Evolutionary conservation across 495 filamentous ascomycete genomes (phyloP).

Genomic region (Aspergillus diversus): DNA sequence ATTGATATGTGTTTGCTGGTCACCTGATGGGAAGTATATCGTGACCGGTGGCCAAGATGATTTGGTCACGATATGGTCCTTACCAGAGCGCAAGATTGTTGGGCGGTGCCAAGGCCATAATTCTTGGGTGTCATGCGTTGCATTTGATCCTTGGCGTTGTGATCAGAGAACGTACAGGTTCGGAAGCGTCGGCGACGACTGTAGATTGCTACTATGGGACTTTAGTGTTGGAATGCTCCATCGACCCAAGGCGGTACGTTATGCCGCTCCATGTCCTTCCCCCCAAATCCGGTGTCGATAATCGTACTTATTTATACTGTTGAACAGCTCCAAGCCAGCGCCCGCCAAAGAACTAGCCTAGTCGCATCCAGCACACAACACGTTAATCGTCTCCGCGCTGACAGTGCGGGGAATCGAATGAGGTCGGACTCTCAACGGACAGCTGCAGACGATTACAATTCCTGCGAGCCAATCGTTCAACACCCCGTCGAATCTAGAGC

Average conservation of each 20-base stretch:
- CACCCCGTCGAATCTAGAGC: constrained; percentile 83
- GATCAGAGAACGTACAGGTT: constrained; percentile 94
- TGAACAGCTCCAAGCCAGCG: constrained; percentile 50
- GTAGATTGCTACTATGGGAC: constrained; percentile 90
- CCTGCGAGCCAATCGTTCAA: constrained; percentile 54
- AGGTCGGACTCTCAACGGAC: constrained; percentile 70
- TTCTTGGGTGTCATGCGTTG: constrained; percentile 91
- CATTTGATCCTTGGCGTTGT: constrained; percentile 95
- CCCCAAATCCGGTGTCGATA: background rate
- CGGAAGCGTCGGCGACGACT: constrained; percentile 93
- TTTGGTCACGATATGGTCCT: constrained; percentile 89
- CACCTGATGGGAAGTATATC: constrained; percentile 94
- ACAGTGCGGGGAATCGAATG: constrained; percentile 58
- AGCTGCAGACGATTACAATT: constrained; percentile 48
- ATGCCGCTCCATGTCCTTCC: background rate
- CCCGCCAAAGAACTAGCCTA: constrained; percentile 44
- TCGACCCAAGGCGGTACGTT: constrained; percentile 76
- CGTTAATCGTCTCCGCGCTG: constrained; percentile 72
- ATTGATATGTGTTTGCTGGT: constrained; percentile 93
- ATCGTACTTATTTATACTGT: constrained; percentile 27
- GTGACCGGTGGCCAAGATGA: constrained; percentile 96
- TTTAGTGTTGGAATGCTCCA: constrained; percentile 96
- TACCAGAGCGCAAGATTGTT: constrained; percentile 80
- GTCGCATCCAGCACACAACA: constrained; percentile 58
- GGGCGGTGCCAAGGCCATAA: constrained; percentile 93